Evolutionary conservation across 2,329 filamentous ascomycete genomes (phyloP), one percentile per base, ranked within the genome.

Genomic region (Xylariaceae sp.): DNA sequence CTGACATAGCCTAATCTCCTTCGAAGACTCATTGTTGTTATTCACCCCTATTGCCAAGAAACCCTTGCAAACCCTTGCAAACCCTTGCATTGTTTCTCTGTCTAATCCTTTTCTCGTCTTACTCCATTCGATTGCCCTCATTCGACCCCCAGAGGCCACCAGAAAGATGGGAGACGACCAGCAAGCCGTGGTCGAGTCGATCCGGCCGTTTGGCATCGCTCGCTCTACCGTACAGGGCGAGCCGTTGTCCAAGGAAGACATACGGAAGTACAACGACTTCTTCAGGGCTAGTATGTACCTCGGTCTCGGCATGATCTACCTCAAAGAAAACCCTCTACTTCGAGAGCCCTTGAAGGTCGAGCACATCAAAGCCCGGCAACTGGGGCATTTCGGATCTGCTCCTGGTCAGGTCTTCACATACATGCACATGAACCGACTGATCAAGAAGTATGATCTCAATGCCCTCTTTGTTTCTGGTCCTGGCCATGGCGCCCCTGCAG

Each of bases 361-460:
- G 51, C 87, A 92, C 68, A 78, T 92, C 75, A 93, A 93, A 75
- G 79, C 82, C 56, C 84, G 89, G 62, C 78, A 92, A 73, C 71
- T 93, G 2, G 89, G 89, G 40, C 89, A 93, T 70, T 93, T 90
- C 80, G 89, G 89, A 51, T 90, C 88, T 2, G 89, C 89, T 48
- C 86, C 89, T n/a, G 89, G 89, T 14, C 89, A 92, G 73, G 86
- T 88, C 56, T 92, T 93, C 74, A 89, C 88, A 32, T 92, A 87
- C 72, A 89, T 91, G 77, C 89, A 92, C 75, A 89, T 91, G 80
- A 92, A 92, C 73, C 86, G 89, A 32, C 76, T 92, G 56, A 91
- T 92, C 79, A 91, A 89, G 73, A 92, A 91, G 74, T 89, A 91
- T 67, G 83, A 90, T 61, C 75, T 92, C 48, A 81, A 93, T 67